These are phyloP conservation scores for Boletus tomentosulus DNA, from an alignment of 768 basidiomycete genomes.

Conservation along the genomic window DNA sequence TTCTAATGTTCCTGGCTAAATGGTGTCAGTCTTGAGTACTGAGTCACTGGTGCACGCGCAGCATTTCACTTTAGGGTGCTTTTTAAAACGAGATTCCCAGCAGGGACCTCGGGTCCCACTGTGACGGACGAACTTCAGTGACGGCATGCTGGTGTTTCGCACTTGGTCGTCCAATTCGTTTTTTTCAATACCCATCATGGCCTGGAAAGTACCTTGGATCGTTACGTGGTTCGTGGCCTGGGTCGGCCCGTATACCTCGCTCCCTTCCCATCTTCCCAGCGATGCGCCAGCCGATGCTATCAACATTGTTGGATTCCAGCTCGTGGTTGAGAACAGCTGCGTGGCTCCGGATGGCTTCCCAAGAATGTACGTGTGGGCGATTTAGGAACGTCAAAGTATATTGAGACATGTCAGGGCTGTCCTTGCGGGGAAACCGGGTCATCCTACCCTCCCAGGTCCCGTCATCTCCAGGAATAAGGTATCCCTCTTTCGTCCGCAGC, in stretches of 20 bases:
- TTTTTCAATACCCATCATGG: not conserved
- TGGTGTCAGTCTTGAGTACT: too few relatives aligned
- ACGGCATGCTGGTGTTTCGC: too few relatives aligned
- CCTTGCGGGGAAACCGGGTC: conserved; percentile 27
- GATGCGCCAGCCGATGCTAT: not conserved
- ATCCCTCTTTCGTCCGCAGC: not conserved
- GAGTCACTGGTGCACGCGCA: not conserved
- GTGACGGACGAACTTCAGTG: too few relatives aligned
- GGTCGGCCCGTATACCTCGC: not conserved
- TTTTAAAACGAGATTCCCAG: not conserved
- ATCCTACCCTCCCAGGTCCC: conserved; percentile 35
- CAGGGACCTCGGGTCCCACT: not conserved
- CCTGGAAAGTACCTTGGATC: not conserved
- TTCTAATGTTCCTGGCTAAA: too few relatives aligned
- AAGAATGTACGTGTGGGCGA: conserved; percentile 2
- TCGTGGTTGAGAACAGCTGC: conserved; percentile 4
- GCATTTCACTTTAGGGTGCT: not conserved
- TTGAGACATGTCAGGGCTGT: conserved; percentile 25
- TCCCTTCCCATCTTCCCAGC: not conserved
- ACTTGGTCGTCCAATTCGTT: not conserved
- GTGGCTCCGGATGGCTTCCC: conserved; percentile 12
- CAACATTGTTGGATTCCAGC: not conserved
- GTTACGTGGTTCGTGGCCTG: not conserved
- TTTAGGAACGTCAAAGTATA: too few relatives aligned
- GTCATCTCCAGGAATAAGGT: conserved; percentile 38